These are phyloP conservation scores for Neoascochyta sp. DNA, from an alignment of 2,329 filamentous ascomycete species.

Conservation along the genomic window DNA sequence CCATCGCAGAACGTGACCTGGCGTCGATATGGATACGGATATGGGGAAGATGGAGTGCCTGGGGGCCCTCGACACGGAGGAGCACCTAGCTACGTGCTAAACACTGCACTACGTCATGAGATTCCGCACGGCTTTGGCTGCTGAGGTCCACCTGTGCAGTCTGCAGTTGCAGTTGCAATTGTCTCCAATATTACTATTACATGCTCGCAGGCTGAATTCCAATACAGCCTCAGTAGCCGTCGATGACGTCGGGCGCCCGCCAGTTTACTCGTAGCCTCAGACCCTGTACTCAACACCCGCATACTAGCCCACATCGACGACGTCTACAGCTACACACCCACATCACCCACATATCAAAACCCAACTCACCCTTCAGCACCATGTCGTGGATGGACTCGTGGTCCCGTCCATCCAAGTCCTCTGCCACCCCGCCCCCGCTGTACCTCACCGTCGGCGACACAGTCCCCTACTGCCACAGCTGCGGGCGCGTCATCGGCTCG, in stretches of 20 bases:
- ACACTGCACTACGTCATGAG: too few relatives aligned
- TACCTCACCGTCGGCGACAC: conserved; percentile 51
- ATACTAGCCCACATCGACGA: background rate
- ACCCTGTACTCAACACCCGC: background rate
- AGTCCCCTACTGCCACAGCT: conserved; percentile 56
- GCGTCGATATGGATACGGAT: too few relatives aligned
- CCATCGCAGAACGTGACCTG: too few relatives aligned
- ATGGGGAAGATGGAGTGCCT: too few relatives aligned
- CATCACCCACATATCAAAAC: background rate
- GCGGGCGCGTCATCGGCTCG: conserved; percentile 53
- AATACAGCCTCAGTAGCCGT: too few relatives aligned
- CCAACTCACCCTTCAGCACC: conserved; percentile 10
- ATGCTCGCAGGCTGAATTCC: too few relatives aligned
- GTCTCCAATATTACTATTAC: too few relatives aligned
- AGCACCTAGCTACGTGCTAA: too few relatives aligned
- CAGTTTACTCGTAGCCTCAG: conserved; percentile 3
- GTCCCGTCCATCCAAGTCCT: conserved; percentile 43
- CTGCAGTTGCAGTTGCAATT: too few relatives aligned
- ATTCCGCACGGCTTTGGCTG: too few relatives aligned
- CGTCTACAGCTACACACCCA: background rate
- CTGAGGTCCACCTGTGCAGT: too few relatives aligned
- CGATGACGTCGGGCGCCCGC: conserved; percentile 26
- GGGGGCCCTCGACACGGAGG: too few relatives aligned
- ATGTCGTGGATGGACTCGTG: conserved; percentile 52
- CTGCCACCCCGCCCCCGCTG: conserved; percentile 50